These are phyloP conservation scores for Aureobasidium sp. DNA, from an alignment of 2,329 filamentous ascomycete species.

Conservation along the genomic window DNA sequence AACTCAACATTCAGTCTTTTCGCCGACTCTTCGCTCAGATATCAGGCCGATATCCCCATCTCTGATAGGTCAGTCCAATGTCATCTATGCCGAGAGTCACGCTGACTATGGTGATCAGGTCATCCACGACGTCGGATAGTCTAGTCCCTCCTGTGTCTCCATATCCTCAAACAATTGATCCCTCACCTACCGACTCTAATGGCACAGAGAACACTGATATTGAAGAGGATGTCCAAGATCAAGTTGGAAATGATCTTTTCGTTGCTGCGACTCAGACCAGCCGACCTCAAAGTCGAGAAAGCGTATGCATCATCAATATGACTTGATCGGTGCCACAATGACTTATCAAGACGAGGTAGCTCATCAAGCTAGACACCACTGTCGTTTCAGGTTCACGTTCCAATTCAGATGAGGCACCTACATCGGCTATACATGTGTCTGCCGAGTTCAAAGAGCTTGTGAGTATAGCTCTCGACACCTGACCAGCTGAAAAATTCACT, in stretches of 20 bases:
- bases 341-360: conserved; percentile 19
- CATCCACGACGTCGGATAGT: conserved; percentile 27
- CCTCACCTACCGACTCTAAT: conserved; percentile 78
- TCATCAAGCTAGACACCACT: conserved; percentile 41
- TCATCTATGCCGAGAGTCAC: neutral
- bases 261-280: conserved; percentile 18
- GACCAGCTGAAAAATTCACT: neutral
- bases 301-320: conserved; percentile 20
- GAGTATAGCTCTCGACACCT: conserved; percentile 24
- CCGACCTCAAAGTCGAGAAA: conserved; percentile 26
- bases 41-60: conserved; percentile 34
- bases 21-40: conserved; percentile 42
- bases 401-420: conserved; percentile 65
- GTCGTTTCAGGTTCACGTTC: conserved; percentile 36
- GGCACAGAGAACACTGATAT: conserved; percentile 79
- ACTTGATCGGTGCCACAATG: conserved; percentile 1
- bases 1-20: conserved; percentile 45
- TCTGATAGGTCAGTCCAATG: conserved; percentile 33
- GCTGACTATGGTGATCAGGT: neutral
- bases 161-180: conserved; percentile 62
- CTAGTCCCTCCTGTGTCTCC: conserved; percentile 40
- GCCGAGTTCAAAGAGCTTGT: conserved; percentile 78
- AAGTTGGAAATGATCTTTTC: conserved; percentile 24
- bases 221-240: conserved; percentile 67
- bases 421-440: conserved; percentile 87